These are phyloP conservation scores for Tetratostichococcus sp. DNA, from an alignment of 139 green algal species.

Conservation along the genomic window DNA sequence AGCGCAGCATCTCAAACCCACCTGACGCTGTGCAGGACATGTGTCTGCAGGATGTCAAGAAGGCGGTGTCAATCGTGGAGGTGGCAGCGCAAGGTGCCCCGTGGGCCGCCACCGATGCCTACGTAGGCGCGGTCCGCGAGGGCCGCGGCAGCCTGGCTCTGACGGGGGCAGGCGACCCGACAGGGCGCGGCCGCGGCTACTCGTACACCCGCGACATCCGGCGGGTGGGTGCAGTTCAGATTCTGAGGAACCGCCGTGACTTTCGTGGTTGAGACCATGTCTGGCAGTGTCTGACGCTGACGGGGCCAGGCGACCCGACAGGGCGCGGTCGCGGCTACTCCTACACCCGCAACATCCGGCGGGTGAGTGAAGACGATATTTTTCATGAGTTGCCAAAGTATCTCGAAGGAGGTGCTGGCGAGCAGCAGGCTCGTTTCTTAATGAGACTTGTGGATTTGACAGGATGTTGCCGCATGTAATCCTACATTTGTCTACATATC, in stretches of 20 bases:
- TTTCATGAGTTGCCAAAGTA: too few species aligned
- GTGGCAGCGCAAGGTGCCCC: constrained; percentile 30
- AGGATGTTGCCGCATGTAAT: too few species aligned
- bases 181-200: constrained; percentile 63
- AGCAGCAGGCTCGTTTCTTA: too few species aligned
- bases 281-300: constrained; percentile 7
- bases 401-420: too few species aligned
- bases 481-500: too few species aligned
- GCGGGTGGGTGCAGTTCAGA: constrained; percentile 3
- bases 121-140: constrained; percentile 42
- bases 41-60: not conserved
- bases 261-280: too few species aligned
- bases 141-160: constrained; percentile 30
- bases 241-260: too few species aligned
- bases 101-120: constrained; percentile 60
- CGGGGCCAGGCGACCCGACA: constrained; percentile 61
- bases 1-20: too few species aligned
- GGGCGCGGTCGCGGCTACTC: constrained; percentile 65
- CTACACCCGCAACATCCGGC: constrained; percentile 45
- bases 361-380: not conserved
- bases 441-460: too few species aligned
- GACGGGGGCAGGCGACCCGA: constrained; percentile 61
- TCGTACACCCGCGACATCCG: constrained; percentile 48
- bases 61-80: constrained; percentile 35
- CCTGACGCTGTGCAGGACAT: too few species aligned